Base-by-base conservation (phyloP, 2,329 filamentous ascomycete genomes). In the Penicillium paneum region DNA sequence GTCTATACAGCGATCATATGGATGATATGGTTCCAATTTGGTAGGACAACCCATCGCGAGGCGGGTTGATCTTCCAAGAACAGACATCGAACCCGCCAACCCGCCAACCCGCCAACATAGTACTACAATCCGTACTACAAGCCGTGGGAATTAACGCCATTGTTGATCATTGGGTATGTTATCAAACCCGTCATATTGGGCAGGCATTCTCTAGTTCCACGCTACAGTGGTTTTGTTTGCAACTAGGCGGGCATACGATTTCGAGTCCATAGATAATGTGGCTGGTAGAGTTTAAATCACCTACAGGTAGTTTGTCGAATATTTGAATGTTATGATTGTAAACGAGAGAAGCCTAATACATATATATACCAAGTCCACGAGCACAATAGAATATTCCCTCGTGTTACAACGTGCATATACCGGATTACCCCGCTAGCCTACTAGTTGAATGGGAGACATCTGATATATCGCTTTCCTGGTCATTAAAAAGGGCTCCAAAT, bases 1-100 rank as follows among this genome's bases (percentile, higher is more conserved):
- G 7, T 26, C 26, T 42, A 42, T 36, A 43, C 13, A 39, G 45
- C 51, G 51, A 39, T 54, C 51, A 54, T 28, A 42, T 49, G 51
- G 15, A 31, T 39, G 39, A 26, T 15, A 12, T 11, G 12, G 17
- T 19, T 36, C 39, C 12, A 31, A 38, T 42, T 32, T 44, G 24
- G 51, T 35, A 38, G 29, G 38, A 28, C 11, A 54, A 54, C 38
- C 51, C 51, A 17, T 38, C 32, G 7, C 5, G 28, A 38, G 32
- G 51, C 45, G 51, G 51, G 51, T 49, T 31, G 7, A 5, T 32
- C 24, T 28, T 48, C 45, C 45, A 26, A 54, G 26, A 43, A 36
- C 32, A 42, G 51, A 43, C 2, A 50, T 50, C 26, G 38, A 49
- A 40, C 42, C 50, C 50, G 36, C 43, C 43, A 42, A 29, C 34